phyloP scores from a whole-genome alignment of 2,329 filamentous ascomycete species.

The Ceratocystis alfenasii region DNA sequence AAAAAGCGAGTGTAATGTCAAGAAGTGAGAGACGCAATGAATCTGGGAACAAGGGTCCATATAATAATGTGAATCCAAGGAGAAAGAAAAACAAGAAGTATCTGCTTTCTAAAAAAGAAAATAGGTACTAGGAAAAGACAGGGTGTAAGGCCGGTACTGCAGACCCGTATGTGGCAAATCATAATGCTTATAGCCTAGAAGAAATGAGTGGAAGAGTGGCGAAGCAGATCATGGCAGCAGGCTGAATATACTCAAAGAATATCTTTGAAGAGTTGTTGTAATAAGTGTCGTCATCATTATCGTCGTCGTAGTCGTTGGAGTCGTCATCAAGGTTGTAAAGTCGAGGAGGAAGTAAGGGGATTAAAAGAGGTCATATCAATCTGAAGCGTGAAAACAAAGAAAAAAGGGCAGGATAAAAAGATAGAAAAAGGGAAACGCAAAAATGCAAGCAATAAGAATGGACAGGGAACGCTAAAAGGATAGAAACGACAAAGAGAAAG shows the following conservation, averaged over 20 bases:
- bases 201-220: neutral
- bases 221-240: neutral
- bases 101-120: neutral
- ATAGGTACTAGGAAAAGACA: neutral
- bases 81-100: neutral
- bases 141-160: neutral
- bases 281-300: conserved; percentile 15
- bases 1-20: neutral
- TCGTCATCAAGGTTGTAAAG: conserved; percentile 12
- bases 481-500: neutral
- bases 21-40: neutral
- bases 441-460: neutral
- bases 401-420: conserved; percentile 17
- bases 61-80: neutral
- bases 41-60: neutral
- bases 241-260: neutral
- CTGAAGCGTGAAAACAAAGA: conserved; percentile 17
- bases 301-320: conserved; percentile 11
- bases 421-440: neutral
- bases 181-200: neutral
- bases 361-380: conserved; percentile 11
- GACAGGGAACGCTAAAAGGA: neutral
- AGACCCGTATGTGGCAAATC: neutral
- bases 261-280: neutral
- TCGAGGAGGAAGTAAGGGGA: neutral